These are phyloP conservation scores for Aspergillus fijiensis DNA, from an alignment of 2,329 filamentous ascomycete species.

Conservation along the genomic window DNA sequence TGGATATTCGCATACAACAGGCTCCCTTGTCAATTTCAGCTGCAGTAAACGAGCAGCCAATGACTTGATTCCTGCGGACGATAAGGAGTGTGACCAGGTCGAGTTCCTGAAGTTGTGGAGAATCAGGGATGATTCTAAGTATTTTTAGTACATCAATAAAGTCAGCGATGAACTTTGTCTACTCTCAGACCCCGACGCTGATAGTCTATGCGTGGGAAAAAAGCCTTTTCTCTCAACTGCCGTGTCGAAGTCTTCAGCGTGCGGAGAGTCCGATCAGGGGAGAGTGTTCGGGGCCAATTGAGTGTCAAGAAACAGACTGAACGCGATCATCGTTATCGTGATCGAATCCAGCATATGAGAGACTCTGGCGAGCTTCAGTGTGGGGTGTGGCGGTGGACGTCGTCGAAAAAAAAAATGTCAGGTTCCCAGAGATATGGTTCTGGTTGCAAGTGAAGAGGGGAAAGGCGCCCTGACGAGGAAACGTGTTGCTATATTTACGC, in stretches of 20 bases:
- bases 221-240: neutral
- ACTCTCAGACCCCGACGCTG: neutral
- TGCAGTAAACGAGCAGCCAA: neutral
- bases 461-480: conserved; percentile 13
- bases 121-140: neutral
- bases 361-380: conserved; percentile 2
- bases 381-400: conserved; percentile 21
- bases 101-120: neutral
- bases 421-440: conserved; percentile 33
- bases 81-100: neutral
- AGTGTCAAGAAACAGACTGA: conserved; percentile 6
- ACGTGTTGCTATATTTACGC: conserved; percentile 32
- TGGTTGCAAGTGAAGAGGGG: conserved; percentile 31
- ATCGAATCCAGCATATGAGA: conserved; percentile 1
- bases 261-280: conserved; percentile 11
- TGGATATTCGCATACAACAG: neutral
- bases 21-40: neutral
- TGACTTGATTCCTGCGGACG: neutral
- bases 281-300: conserved; percentile 5
- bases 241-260: neutral
- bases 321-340: conserved; percentile 16
- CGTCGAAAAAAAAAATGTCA: conserved; percentile 8
- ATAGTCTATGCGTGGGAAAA: neutral
- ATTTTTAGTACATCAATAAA: neutral
- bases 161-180: neutral